Evolutionary conservation across 1,139 yeast genomes (phyloP), one percentile per base, ranked within the genome.

Genomic region (Nakaseomyces uthaithaninus): DNA sequence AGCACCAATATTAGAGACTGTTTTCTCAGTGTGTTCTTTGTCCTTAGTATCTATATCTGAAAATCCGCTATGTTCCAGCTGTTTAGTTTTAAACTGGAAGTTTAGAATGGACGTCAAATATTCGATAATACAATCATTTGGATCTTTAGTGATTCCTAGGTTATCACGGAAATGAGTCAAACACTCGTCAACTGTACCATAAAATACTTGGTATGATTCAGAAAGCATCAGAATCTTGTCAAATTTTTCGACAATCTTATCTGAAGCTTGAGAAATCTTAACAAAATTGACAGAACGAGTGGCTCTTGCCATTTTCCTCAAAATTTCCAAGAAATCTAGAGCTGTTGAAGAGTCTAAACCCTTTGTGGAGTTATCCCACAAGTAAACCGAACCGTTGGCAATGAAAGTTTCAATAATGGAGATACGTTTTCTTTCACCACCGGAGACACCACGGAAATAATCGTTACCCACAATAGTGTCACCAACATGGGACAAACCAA

Each of bases 351-450:
- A 69, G 52, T 68, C 65, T 28, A 61, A 42, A 51, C 77, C 77
- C 51, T 75, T 66, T 8, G 77, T 72, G 19, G 76, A 73, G 49
- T 72, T 72, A 57, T 72, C 77, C 77, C 77, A 72, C 50, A 73
- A 63, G 50, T 71, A 71, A 25, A 72, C 54, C 24, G 68, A 60
- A 31, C 69, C 74, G 39, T 67, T 60, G 40, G 72, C 68, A 19
- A 69, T 67, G 48, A 68, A 61, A 3, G 73, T 71, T 54, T 70
- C 75, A 19, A 72, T 71, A 45, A 68, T 66, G 3, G 71, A 66
- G 18, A 68, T 67, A 54, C 72, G 61, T 47, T 67, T 68, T 39
- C 72, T 53, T 44, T 68, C 70, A 56, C 72, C 72, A 42, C 71
- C 71, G 20, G 71, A 67, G 17, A 68, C 63, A 46, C 72, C 71